Conservation (phyloP, 352 stramenopile genomes). For the Globisporangium orthogonon region DNA sequence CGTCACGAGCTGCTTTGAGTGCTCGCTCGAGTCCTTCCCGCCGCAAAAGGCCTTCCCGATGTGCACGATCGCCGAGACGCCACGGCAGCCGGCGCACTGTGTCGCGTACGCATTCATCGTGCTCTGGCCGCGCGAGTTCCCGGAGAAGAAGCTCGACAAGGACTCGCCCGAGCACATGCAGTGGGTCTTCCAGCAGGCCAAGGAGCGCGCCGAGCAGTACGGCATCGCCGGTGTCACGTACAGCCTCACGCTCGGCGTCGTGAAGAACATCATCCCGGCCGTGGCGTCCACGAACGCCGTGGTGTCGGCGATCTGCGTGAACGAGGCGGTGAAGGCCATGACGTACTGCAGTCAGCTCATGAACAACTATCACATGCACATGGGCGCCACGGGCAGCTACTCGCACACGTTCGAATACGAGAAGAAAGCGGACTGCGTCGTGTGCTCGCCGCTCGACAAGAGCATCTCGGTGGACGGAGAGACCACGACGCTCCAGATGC, state of each 20-base stretch:
- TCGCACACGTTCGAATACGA: conserved; percentile 96
- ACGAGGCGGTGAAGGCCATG: conserved; percentile 95
- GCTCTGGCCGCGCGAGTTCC: conserved; percentile 93
- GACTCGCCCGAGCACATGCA: conserved; percentile 96
- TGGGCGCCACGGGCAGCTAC: conserved; percentile 93
- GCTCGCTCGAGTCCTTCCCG: conserved; percentile 95
- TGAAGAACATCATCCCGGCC: conserved; percentile 98
- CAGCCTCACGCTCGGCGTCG: conserved; percentile 94
- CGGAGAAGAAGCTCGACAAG: conserved; percentile 94
- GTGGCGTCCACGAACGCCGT: conserved; percentile 97
- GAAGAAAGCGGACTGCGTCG: conserved; percentile 83
- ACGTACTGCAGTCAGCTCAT: conserved; percentile 94
- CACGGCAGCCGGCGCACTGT: conserved; percentile 95
- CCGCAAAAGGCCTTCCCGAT: conserved; percentile 95
- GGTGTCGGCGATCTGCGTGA: conserved; percentile 94
- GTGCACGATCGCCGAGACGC: conserved; percentile 97
- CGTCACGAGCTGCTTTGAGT: conserved; percentile 99
- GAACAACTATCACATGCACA: conserved; percentile 99
- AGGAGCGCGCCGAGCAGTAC: conserved; percentile 90
- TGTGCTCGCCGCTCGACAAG: conserved; percentile 79
- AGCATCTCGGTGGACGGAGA: conserved; percentile 43
- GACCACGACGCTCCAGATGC: conserved; percentile 40
- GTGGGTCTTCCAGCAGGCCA: conserved; percentile 93
- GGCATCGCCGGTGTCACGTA: conserved; percentile 96
- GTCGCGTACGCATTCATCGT: conserved; percentile 96